Base-by-base conservation (phyloP, 305 asterid genomes). In the Fraxinus velutina region DNA sequence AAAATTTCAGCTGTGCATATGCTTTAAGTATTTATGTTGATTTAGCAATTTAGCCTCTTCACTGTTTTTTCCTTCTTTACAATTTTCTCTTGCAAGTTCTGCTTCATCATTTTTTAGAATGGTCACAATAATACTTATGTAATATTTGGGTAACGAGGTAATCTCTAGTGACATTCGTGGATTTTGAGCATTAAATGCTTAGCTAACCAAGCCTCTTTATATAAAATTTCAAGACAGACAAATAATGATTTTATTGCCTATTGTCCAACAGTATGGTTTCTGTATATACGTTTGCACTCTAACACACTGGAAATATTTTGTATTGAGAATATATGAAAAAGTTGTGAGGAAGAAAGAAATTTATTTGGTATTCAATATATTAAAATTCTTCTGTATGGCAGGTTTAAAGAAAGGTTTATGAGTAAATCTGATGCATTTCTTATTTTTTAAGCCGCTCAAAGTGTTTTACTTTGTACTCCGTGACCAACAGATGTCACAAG, bases 1-100 rank as follows among this genome's bases (percentile, higher is more conserved):
- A 60, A 66, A 57, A 29, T 10, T 36, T 74, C 64, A 12, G 50
- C 80, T 29, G 36, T 13, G 68, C 68, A 57, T 19, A 57, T 57
- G 27, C n/a, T 80, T 50, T 10, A 7, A 55, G 66, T 55, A 17
- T 24, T 64, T 42, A 77, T 66, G 78, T 66, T 81, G 77, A 74
- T 79, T 73, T 57, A 5, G 68, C 78, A 76, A 78, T 79, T 64
- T 57, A 8, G 68, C 78, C 37, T 50, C 44, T 36, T 80, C 75
- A 47, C 3, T 52, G 21, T 34, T 79, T 17, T 32, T 73, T 77
- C 75, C 68, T 39, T 44, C 71, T 15, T 19, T 57, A 57, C 68
- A 57, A 57, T 19, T 57, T 57, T 17, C 44, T 75, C 73, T 77
- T 70, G 30, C 47, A 47, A 44, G 10, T 72, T 76, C 33, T 24